These are phyloP conservation scores for Durio zibethinus DNA, from an alignment of 345 rosid species.

Conservation along the genomic window DNA sequence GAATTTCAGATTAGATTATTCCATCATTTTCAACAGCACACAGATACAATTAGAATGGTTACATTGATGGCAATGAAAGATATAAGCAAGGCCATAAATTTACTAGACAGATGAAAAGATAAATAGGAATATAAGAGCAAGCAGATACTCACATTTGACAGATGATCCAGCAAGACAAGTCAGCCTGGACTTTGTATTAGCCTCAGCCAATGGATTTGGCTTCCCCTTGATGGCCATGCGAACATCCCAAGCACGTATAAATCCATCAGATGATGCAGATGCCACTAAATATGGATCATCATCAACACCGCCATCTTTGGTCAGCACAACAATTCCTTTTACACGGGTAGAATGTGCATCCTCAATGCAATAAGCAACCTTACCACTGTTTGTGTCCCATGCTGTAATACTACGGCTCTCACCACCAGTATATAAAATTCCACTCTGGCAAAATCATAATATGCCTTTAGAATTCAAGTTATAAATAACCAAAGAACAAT, in stretches of 20 bases:
- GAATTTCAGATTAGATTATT: neutral
- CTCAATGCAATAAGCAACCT: slow-evolving; percentile 65
- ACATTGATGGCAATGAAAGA: neutral
- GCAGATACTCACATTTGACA: slow-evolving; percentile 51
- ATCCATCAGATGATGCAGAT: slow-evolving; percentile 90
- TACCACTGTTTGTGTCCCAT: slow-evolving; percentile 86
- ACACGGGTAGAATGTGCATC: slow-evolving; percentile 82
- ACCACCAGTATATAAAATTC: slow-evolving; percentile 74
- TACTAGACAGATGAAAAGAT: neutral
- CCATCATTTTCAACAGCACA: neutral
- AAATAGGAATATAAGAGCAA: neutral
- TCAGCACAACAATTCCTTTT: slow-evolving; percentile 78
- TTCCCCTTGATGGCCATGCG: slow-evolving; percentile 66
- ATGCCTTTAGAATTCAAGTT: neutral
- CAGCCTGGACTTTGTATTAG: slow-evolving; percentile 75
- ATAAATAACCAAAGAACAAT: neutral
- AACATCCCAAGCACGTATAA: slow-evolving; percentile 90
- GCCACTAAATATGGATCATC: slow-evolving; percentile 72
- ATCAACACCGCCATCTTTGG: slow-evolving; percentile 35
- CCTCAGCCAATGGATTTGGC: slow-evolving; percentile 74
- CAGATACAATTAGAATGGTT: neutral
- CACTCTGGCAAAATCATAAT: slow-evolving; percentile 46
- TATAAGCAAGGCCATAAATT: neutral
- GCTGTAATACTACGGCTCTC: slow-evolving; percentile 81
- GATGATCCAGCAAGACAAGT: slow-evolving; percentile 91